Conservation (phyloP, 2,329 filamentous ascomycete genomes). For the Beauveria australis region DNA sequence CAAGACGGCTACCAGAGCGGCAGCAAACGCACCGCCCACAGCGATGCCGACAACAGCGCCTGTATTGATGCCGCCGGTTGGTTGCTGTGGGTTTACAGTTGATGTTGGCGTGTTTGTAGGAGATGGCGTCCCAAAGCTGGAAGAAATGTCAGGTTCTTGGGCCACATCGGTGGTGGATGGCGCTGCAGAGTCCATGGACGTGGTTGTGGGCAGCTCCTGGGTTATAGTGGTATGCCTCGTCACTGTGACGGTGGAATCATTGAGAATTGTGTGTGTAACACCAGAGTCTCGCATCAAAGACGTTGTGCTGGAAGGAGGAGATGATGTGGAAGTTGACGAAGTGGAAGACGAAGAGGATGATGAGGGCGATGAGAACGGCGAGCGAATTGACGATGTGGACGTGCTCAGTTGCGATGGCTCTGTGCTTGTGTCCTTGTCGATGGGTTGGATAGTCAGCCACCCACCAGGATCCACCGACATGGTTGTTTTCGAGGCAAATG, state of each 20-base stretch:
- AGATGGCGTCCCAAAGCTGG: background rate
- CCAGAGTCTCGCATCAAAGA: conserved; percentile 28
- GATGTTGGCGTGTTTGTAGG: background rate
- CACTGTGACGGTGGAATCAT: conserved; percentile 25
- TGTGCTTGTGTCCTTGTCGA: background rate
- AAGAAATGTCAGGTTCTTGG: background rate
- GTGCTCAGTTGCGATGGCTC: background rate
- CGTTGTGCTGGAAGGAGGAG: conserved; percentile 5
- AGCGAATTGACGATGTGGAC: background rate
- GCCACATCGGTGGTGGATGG: background rate
- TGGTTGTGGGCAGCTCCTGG: conserved; percentile 16
- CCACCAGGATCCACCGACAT: background rate
- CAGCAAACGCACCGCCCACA: conserved; percentile 26
- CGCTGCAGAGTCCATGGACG: conserved; percentile 17
- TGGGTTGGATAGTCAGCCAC: background rate
- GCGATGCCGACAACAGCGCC: conserved; percentile 14
- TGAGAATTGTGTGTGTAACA: conserved; percentile 28
- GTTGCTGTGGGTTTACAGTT: background rate
- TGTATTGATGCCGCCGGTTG: background rate
- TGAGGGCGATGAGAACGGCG: background rate
- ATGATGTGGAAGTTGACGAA: background rate
- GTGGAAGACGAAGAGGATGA: background rate
- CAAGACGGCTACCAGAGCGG: conserved; percentile 22
- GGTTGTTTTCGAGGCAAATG: background rate
- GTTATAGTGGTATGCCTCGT: conserved; percentile 26